Conservation (phyloP, 2,329 filamentous ascomycete genomes). For the Endocalyx cinctus region DNA sequence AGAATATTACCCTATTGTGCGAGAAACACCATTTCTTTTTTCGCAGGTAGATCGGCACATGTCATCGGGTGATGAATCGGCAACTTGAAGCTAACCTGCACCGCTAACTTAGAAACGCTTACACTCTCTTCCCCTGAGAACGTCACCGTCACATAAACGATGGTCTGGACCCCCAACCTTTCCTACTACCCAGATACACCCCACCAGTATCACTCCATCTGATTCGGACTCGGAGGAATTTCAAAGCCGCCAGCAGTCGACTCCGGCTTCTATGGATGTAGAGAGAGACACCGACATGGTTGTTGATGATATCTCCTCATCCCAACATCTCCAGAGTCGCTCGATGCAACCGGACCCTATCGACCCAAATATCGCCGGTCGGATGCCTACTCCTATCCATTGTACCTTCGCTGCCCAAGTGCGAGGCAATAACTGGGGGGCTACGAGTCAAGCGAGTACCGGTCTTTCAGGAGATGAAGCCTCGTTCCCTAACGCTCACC, state of each 20-base stretch:
- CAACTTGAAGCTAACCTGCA: conserved; percentile 8
- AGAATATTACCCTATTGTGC: conserved; percentile 1
- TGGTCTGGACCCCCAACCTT: conserved; percentile 26
- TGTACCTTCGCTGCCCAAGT: conserved; percentile 53
- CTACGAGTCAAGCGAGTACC: conserved; percentile 28
- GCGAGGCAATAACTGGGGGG: conserved; percentile 46
- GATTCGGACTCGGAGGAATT: conserved; percentile 36
- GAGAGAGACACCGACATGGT: conserved; percentile 50
- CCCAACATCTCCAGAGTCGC: conserved; percentile 24
- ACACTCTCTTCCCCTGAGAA: conserved; percentile 47
- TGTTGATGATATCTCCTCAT: conserved; percentile 30
- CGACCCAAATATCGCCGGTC: conserved; percentile 34
- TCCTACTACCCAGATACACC: conserved; percentile 21
- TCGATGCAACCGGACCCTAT: conserved; percentile 27
- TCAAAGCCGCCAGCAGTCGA: conserved; percentile 19
- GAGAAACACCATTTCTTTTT: neutral
- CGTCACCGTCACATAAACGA: conserved; percentile 36
- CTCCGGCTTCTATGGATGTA: conserved; percentile 23
- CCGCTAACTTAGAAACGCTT: conserved; percentile 44
- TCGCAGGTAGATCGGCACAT: no score
- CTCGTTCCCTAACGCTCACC: conserved; percentile 27
- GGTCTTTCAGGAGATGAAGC: no score
- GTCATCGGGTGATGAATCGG: no score
- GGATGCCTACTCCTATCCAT: conserved; percentile 57
- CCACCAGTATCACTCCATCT: conserved; percentile 33